These are phyloP conservation scores for Alternaria infectoria DNA, from an alignment of 2,329 filamentous ascomycete species.

Conservation along the genomic window DNA sequence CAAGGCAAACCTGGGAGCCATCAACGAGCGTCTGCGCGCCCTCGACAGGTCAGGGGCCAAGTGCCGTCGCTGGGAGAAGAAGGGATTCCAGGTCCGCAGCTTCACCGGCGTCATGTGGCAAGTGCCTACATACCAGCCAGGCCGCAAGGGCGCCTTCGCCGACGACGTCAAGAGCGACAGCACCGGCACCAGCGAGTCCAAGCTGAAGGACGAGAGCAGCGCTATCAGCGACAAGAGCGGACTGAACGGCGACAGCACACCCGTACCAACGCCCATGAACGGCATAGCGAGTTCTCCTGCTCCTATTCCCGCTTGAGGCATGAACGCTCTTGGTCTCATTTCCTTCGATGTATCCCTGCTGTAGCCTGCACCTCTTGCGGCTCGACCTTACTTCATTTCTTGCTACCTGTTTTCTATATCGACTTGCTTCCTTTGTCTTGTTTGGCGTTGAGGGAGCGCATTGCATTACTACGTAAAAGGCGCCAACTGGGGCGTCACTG, in stretches of 20 bases:
- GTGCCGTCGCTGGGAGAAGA: slow-evolving; percentile 88
- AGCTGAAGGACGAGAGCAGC: slow-evolving; percentile 64
- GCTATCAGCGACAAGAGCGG: slow-evolving; percentile 67
- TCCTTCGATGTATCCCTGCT: neutral
- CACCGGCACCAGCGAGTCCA: slow-evolving; percentile 62
- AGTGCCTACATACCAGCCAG: slow-evolving; percentile 81
- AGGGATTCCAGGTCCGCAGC: slow-evolving; percentile 83
- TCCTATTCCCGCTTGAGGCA: slow-evolving; percentile 38
- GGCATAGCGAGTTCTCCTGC: slow-evolving; percentile 59
- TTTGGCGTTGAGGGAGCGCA: slow-evolving; percentile 32
- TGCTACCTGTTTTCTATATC: slow-evolving; percentile 15
- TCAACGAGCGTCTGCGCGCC: slow-evolving; percentile 93
- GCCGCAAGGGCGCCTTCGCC: slow-evolving; percentile 63
- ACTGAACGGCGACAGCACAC: slow-evolving; percentile 56
- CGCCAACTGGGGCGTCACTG: slow-evolving; percentile 21
- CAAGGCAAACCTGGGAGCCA: slow-evolving; percentile 95
- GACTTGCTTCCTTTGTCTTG: slow-evolving; percentile 24
- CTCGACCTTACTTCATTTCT: neutral
- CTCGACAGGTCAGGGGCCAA: slow-evolving; percentile 91
- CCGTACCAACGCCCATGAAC: slow-evolving; percentile 52
- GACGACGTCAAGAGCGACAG: slow-evolving; percentile 66
- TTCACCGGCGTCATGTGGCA: slow-evolving; percentile 90
- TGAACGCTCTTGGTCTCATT: neutral
- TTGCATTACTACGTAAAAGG: slow-evolving; percentile 28
- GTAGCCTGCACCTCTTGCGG: neutral